Conservation (phyloP, 139 green algal genomes). For the Eudorina sp. region DNA sequence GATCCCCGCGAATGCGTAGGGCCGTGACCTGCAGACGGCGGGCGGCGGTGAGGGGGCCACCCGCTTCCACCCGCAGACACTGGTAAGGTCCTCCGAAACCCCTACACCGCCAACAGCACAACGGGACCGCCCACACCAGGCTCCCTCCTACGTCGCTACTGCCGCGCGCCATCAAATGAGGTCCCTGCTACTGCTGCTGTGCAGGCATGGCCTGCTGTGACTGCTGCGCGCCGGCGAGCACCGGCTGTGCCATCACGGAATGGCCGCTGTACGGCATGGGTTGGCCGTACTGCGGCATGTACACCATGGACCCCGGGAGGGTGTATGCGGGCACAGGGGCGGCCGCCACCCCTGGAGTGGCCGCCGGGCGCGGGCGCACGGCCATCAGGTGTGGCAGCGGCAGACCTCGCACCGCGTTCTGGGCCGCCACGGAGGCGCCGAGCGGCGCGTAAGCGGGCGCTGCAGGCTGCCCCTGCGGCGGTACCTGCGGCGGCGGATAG, state of each 20-base stretch:
- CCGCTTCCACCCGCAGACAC: no score
- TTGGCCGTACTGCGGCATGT: background rate
- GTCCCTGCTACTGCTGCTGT: background rate
- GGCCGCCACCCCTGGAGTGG: background rate
- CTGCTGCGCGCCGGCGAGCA: background rate
- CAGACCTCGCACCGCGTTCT: background rate
- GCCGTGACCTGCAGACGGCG: no score
- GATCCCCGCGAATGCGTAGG: no score
- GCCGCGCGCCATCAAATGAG: no score
- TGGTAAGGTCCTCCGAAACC: no score
- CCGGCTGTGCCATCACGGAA: background rate
- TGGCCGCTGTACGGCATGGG: background rate
- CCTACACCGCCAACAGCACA: no score
- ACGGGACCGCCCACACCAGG: no score
- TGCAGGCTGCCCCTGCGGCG: background rate
- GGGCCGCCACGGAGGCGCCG: background rate
- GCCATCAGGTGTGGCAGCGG: slow-evolving; percentile 11
- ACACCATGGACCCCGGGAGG: background rate
- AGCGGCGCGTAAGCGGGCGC: background rate
- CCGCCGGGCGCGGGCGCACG: background rate
- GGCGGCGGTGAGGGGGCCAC: no score
- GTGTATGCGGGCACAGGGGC: background rate
- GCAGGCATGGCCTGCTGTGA: background rate
- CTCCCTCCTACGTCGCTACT: no score
- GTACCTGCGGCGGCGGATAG: background rate